Percentiles rank a stretch among this genome's conserved stretches.
These are phyloP conservation scores for Alternaria atra DNA, from an alignment of 2,329 filamentous ascomycete genomes.

Conservation along the genomic window DNA sequence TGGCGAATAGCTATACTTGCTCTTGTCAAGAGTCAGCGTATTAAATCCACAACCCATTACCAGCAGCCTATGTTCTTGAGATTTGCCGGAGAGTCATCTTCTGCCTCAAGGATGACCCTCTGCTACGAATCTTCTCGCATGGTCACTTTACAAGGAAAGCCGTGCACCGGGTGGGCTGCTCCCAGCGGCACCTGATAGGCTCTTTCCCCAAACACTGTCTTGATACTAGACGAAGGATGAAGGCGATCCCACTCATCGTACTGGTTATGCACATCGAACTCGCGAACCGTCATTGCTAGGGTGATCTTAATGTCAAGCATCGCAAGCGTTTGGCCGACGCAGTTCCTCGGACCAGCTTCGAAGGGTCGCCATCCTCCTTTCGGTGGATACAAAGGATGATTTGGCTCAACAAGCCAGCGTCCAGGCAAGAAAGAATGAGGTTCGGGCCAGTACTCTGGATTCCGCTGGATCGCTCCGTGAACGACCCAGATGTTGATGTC, in stretches of 20 bases:
- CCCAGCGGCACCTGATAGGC: slow-evolving; percentile 25
- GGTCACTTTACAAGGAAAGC: slow-evolving; percentile 50
- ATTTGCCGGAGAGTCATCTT: too few species aligned
- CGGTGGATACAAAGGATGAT: slow-evolving; percentile 15
- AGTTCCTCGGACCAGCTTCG: slow-evolving; percentile 46
- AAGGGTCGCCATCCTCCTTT: slow-evolving; percentile 49
- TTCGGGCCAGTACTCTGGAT: slow-evolving; percentile 29
- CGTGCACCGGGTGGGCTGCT: slow-evolving; percentile 25
- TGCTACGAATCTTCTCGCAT: background rate
- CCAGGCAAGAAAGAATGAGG: slow-evolving; percentile 36
- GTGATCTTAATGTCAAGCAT: slow-evolving; percentile 28
- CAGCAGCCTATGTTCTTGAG: too few species aligned
- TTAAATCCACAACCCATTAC: too few species aligned
- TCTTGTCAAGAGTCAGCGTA: too few species aligned
- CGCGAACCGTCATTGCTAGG: slow-evolving; percentile 22
- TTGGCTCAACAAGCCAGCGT: slow-evolving; percentile 29
- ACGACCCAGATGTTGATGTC: slow-evolving; percentile 25
- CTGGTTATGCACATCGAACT: slow-evolving; percentile 27
- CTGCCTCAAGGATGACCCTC: too few species aligned
- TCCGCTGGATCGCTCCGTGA: slow-evolving; percentile 25
- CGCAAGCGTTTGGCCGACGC: slow-evolving; percentile 33
- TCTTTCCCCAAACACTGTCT: slow-evolving; percentile 14
- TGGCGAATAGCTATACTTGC: too few species aligned
- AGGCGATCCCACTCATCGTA: slow-evolving; percentile 27
- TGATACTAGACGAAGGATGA: slow-evolving; percentile 5